A percentile compares a stretch with the other conserved stretches of the same genome.
These are phyloP conservation scores for Hyphodiscus sp. DNA, from an alignment of 2,329 filamentous ascomycete genomes.

Conservation along the genomic window DNA sequence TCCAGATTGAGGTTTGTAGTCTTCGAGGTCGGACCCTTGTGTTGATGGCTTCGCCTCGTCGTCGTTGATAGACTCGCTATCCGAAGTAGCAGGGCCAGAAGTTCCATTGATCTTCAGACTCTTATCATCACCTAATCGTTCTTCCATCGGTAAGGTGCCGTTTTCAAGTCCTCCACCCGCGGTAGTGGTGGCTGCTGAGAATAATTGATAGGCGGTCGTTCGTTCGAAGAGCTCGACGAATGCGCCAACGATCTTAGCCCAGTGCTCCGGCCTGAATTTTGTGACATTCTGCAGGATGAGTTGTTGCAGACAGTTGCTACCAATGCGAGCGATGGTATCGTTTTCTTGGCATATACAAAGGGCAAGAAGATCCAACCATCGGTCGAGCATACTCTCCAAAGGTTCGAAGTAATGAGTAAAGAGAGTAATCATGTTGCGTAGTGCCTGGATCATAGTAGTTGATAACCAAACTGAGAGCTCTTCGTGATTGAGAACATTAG, in stretches of 20 bases:
- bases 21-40: constrained; percentile 46
- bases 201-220: constrained; percentile 91
- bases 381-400: constrained; percentile 93
- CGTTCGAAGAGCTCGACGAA: constrained; percentile 94
- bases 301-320: constrained; percentile 96
- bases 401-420: constrained; percentile 98
- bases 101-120: constrained; percentile 56
- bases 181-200: constrained; percentile 66
- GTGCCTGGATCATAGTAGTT: constrained; percentile 97
- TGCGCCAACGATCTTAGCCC: constrained; percentile 88
- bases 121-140: constrained; percentile 37
- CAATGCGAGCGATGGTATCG: constrained; percentile 94
- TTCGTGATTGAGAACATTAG: constrained; percentile 90
- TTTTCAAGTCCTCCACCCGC: constrained; percentile 48
- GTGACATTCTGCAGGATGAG: constrained; percentile 92
- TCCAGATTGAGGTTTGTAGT: constrained; percentile 72
- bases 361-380: constrained; percentile 90
- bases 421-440: constrained; percentile 96
- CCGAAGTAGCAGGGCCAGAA: constrained; percentile 31
- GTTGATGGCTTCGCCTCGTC: constrained; percentile 26
- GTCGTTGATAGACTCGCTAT: constrained; percentile 26
- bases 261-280: constrained; percentile 83
- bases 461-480: constrained; percentile 98
- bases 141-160: constrained; percentile 30
- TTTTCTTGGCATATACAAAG: constrained; percentile 99